These are phyloP conservation scores for Luvunga scandens DNA, from an alignment of 345 rosid genomes.

Conservation along the genomic window DNA sequence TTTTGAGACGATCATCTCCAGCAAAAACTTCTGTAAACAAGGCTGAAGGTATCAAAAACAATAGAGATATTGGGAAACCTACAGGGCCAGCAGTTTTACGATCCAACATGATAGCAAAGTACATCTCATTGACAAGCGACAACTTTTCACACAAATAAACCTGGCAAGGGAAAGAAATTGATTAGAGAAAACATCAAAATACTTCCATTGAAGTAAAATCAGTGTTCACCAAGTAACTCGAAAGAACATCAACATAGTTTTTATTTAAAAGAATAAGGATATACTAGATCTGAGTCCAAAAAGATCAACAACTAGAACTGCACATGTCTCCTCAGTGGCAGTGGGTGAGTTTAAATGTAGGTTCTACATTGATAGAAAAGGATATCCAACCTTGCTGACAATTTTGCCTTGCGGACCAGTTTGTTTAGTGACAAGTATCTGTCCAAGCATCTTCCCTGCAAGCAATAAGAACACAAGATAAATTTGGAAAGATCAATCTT, in stretches of 20 bases:
- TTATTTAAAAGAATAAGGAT: neutral
- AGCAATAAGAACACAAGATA: conserved; percentile 13
- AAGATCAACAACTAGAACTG: neutral
- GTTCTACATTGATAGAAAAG: neutral
- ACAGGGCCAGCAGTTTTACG: conserved; percentile 97
- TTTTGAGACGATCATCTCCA: neutral
- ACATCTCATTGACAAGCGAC: conserved; percentile 97
- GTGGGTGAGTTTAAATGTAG: neutral
- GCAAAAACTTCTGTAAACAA: neutral
- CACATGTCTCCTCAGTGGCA: no score
- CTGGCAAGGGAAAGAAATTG: conserved; percentile 39
- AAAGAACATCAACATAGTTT: neutral
- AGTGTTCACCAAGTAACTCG: neutral
- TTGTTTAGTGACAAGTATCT: conserved; percentile 96
- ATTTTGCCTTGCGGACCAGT: conserved; percentile 96
- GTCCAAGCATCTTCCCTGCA: conserved; percentile 96
- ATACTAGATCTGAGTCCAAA: neutral
- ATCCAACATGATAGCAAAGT: conserved; percentile 95
- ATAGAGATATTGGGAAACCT: conserved; percentile 26
- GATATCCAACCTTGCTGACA: conserved; percentile 86
- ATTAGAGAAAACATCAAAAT: neutral
- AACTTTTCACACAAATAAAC: conserved; percentile 92
- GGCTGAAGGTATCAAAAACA: neutral
- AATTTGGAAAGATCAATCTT: neutral
- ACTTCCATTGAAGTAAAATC: neutral